Percentiles rank a stretch among this genome's conserved stretches.
These are phyloP conservation scores for Sporothrix euskadiensis DNA, from an alignment of 2,329 filamentous ascomycete species.

Conservation along the genomic window DNA sequence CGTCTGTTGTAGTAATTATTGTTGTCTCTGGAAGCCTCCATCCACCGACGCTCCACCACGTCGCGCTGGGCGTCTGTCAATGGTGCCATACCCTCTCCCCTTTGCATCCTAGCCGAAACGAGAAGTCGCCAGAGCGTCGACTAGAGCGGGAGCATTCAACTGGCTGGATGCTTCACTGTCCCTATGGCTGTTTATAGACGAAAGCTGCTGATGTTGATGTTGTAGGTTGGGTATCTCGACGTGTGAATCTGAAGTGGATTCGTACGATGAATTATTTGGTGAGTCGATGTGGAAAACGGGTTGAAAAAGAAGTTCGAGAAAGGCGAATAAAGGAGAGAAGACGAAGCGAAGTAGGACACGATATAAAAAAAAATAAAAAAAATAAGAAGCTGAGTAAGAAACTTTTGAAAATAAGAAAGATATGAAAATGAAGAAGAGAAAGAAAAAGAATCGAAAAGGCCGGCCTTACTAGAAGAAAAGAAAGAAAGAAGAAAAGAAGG, in stretches of 20 bases:
- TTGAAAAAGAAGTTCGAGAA: background rate
- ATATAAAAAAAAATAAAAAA: constrained; percentile 6
- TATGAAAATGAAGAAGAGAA: constrained; percentile 20
- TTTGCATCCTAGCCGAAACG: constrained; percentile 33
- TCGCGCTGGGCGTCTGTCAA: constrained; percentile 28
- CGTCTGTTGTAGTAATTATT: background rate
- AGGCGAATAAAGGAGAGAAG: background rate
- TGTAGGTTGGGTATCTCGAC: background rate
- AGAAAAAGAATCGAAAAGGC: background rate
- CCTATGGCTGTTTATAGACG: constrained; percentile 20
- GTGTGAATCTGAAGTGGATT: background rate
- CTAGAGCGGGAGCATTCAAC: constrained; percentile 28
- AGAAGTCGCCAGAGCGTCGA: constrained; percentile 31
- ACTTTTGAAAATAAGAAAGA: constrained; percentile 2
- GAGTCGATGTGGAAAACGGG: background rate
- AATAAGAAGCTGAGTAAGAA: background rate
- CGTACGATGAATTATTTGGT: too few species aligned
- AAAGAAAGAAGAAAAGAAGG: constrained; percentile 30
- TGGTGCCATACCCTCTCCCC: constrained; percentile 39
- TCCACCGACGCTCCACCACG: constrained; percentile 29
- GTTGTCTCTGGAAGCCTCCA: constrained; percentile 23
- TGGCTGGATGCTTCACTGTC: constrained; percentile 29
- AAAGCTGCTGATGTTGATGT: background rate
- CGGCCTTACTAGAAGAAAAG: constrained; percentile 32
- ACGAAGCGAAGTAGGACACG: constrained; percentile 27